Evolutionary conservation across 768 basidiomycete species (phyloP).

Genomic region (Goffeauzyma gilvescens): DNA sequence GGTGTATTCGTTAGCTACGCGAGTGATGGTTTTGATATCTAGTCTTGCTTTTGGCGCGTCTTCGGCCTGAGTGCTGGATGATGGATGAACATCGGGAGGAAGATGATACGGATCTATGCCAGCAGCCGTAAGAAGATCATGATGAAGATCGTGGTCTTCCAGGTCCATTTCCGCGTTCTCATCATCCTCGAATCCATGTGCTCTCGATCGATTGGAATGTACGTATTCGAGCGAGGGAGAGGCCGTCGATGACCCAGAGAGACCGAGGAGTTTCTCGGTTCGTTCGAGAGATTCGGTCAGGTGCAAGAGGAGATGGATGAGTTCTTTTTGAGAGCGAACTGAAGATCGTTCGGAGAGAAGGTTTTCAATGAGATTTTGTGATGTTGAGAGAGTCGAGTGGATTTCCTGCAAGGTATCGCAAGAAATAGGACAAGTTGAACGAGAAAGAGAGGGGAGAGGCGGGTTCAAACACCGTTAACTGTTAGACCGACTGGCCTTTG

Average conservation of each 20-base stretch:
- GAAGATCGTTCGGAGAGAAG: constrained; percentile 55
- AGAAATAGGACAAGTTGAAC: no score
- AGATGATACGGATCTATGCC: no score
- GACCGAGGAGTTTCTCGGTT: constrained; percentile 56
- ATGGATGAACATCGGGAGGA: no score
- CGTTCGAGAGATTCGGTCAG: constrained; percentile 79
- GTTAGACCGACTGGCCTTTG: no score
- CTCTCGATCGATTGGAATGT: neutral
- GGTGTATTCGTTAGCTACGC: constrained; percentile 77
- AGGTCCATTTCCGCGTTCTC: neutral
- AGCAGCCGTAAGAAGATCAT: no score
- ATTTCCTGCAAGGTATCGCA: constrained; percentile 8
- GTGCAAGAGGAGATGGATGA: constrained; percentile 71
- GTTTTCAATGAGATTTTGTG: constrained; percentile 49
- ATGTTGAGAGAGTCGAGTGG: constrained; percentile 4
- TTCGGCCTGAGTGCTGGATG: no score
- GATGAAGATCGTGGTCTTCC: neutral
- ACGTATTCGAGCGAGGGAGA: no score
- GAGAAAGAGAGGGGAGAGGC: no score
- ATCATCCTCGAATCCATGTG: neutral
- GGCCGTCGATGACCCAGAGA: neutral
- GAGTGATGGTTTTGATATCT: constrained; percentile 36
- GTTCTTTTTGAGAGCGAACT: constrained; percentile 72
- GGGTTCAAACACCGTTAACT: no score
- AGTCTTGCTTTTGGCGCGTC: neutral